Conservation (phyloP, 257 asterid genomes). For the Capsicum pubescens region DNA sequence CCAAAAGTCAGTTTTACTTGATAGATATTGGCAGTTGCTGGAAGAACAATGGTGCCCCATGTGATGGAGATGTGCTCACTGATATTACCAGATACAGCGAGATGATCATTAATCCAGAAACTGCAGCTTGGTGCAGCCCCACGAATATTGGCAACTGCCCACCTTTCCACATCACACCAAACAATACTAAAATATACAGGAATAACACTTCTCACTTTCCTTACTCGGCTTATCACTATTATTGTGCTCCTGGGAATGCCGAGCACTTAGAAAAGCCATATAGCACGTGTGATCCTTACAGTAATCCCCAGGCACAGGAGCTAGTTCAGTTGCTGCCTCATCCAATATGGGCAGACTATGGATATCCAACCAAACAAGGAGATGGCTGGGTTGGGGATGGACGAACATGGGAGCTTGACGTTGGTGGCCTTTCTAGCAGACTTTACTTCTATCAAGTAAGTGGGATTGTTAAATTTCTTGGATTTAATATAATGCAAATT, state of each 20-base stretch:
- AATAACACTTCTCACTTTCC: constrained; percentile 63
- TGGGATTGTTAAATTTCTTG: background rate
- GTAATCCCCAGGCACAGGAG: constrained; percentile 76
- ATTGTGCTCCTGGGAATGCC: constrained; percentile 73
- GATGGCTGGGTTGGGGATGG: constrained; percentile 65
- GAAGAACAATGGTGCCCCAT: constrained; percentile 66
- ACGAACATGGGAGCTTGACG: constrained; percentile 68
- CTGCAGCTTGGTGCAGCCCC: constrained; percentile 66
- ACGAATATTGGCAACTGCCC: constrained; percentile 58
- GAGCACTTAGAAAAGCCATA: constrained; percentile 56
- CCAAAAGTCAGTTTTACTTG: constrained; percentile 73
- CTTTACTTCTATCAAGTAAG: constrained; percentile 70
- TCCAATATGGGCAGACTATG: constrained; percentile 74
- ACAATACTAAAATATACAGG: constrained; percentile 48
- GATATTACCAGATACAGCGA: constrained; percentile 68
- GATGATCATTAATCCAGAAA: constrained; percentile 67
- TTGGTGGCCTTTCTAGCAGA: constrained; percentile 70
- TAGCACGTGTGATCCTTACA: constrained; percentile 68
- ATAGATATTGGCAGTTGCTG: constrained; percentile 81
- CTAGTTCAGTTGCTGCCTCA: constrained; percentile 70
- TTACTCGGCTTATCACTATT: constrained; percentile 66
- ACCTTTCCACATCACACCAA: constrained; percentile 64
- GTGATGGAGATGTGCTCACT: constrained; percentile 64
- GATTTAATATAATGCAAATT: background rate
- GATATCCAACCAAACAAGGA: constrained; percentile 67